Evolutionary conservation across 2,329 filamentous ascomycete genomes (phyloP).

Genomic region (Nemania serpens): DNA sequence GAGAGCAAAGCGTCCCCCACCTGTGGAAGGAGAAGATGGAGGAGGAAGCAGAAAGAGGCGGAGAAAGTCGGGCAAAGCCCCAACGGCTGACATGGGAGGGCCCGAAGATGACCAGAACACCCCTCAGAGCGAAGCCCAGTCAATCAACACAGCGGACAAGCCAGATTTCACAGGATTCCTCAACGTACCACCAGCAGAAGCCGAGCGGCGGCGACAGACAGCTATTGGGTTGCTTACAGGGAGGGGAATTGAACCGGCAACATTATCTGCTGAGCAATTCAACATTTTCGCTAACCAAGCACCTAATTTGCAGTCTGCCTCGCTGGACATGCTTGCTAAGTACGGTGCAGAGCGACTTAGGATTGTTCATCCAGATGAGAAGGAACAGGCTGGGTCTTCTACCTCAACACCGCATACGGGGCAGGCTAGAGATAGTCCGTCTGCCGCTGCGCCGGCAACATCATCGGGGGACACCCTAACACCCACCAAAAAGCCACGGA

Average conservation of each 20-base stretch:
- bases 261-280: slow-evolving; percentile 60
- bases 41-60: slow-evolving; percentile 35
- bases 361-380: slow-evolving; percentile 59
- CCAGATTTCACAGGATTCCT: slow-evolving; percentile 42
- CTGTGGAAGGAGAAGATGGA: slow-evolving; percentile 37
- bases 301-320: slow-evolving; percentile 58
- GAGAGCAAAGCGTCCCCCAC: slow-evolving; percentile 38
- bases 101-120: slow-evolving; percentile 12
- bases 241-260: slow-evolving; percentile 56
- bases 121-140: slow-evolving; percentile 20
- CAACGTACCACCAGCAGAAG: slow-evolving; percentile 52
- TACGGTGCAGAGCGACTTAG: slow-evolving; percentile 62
- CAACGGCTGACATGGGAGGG: slow-evolving; percentile 28
- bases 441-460: slow-evolving; percentile 20
- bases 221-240: slow-evolving; percentile 54
- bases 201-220: slow-evolving; percentile 53
- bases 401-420: slow-evolving; percentile 33
- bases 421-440: slow-evolving; percentile 24
- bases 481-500: slow-evolving; percentile 37
- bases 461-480: slow-evolving; percentile 31
- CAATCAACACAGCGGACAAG: slow-evolving; percentile 24
- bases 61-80: slow-evolving; percentile 35
- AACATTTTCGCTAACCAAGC: slow-evolving; percentile 65
- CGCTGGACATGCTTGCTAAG: slow-evolving; percentile 59
- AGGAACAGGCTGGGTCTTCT: slow-evolving; percentile 36